Evolutionary conservation across 805 yeast genomes (phyloP), one percentile per base, ranked within the genome.

Genomic region (Dipodascus geniculatus): DNA sequence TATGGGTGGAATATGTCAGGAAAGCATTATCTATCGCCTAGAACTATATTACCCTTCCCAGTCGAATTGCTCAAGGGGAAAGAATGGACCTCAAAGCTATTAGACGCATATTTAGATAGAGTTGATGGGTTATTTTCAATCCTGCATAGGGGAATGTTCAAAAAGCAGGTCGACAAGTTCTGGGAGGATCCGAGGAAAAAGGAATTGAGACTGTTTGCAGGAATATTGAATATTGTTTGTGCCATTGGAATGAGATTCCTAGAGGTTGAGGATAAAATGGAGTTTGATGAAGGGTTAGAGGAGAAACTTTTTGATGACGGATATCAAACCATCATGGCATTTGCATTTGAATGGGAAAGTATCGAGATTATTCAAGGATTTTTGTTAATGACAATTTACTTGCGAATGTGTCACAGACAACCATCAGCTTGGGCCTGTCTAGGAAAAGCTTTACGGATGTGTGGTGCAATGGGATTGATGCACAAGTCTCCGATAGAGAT

Each of bases 1-100:
- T 81, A 78, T 59, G 85, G 83, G 16, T 81, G 85, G 85, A 81
- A 81, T 61, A 68, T 80, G 77, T 69, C 76, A n/a, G 85, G 85
- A 1, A 73, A 73, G 24, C 76, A 74, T 59, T 81, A 78, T 60
- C 56, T 79, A 19, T 61, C 62, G 23, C 54, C 67, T 17, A 56
- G 60, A 23, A 51, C 50, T 42, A 59, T 56, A 53, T 57, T 19
- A 42, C 57, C 38, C 65, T 71, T 49, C 57, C 73, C n/a, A 64
- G 48, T 35, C 14, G 44, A 17, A n/a, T n/a, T 38, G 20, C 48
- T 51, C 22, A 33, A 52, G 23, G 44, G 48, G 48, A 52, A 42
- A 14, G 61, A 50, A 3, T 44, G 54, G 35, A 56, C 56, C 1
- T 23, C 70, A 52, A 65, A 63, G 54, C 58, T 73, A 23, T 54